Evolutionary conservation across 2,329 filamentous ascomycete species (phyloP), one percentile per base, ranked within the genome.

Genomic region (Zymoseptoria tritici): DNA sequence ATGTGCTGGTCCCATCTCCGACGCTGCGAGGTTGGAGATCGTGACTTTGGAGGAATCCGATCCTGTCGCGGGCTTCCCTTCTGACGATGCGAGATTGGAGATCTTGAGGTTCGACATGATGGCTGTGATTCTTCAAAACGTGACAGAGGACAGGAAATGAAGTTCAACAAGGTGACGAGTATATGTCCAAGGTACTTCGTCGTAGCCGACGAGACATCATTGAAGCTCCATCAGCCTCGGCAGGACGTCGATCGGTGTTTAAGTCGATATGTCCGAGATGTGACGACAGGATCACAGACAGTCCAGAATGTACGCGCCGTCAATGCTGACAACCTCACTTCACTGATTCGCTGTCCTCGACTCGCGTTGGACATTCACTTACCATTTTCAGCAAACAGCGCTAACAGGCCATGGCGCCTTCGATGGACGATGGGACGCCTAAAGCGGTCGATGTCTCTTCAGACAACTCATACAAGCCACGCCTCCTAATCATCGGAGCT

Each of bases 401-500:
- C 36, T n/a, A 16, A 46, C n/a, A 53, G 36, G 55, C 19, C 20
- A 66, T 66, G 62, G 64, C 64, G 49, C 64, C 62, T 20, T 52
- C 62, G n/a, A 62, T 62, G 57, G 57, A 62, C 20, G 64, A 63
- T 29, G 57, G 57, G 26, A 52, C 13, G 8, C 21, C 22, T 29
- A 49, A 52, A 9, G 20, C 50, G 9, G 22, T 58, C 49, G 24
- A 8, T 9, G 11, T 13, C 7, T 8, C 16, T 16, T 21, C 52
- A 9, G 56, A 56, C 22, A 57, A 19, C 36, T 7, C 42, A 31
- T 19, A 9, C 22, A 65, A 66, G 52, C 70, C 71, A 36, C 84
- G 87, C 55, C 84, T 95, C 68, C 80, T 95, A 58, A 83, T 96
- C 68, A 86, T 96, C 66, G 91, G 91, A 20, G 91, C 90, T 7